These are phyloP conservation scores for Boletus patriciae DNA, from an alignment of 768 basidiomycete species.

Conservation along the genomic window DNA sequence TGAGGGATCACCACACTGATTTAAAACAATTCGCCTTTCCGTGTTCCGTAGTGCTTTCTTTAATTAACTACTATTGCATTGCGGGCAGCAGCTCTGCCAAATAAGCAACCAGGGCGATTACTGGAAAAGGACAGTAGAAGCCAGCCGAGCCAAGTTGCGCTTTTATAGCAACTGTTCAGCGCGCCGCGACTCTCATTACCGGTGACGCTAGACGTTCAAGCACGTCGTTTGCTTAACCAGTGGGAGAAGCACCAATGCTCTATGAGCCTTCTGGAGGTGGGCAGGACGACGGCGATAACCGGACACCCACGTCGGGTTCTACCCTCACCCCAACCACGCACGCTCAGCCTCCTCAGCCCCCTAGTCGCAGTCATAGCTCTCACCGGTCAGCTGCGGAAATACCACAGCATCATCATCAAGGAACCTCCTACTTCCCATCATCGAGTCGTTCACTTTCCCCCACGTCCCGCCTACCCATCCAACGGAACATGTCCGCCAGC, in stretches of 20 bases:
- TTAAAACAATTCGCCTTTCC: constrained; percentile 4
- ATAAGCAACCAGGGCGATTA: neutral
- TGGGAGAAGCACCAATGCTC: constrained; percentile 10
- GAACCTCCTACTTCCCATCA: constrained; percentile 62
- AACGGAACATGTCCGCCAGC: constrained; percentile 52
- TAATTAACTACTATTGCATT: constrained; percentile 2
- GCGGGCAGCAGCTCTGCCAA: neutral
- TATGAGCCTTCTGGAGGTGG: constrained; percentile 20
- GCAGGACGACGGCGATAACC: constrained; percentile 36
- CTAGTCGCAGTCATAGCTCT: constrained; percentile 54
- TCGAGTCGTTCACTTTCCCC: constrained; percentile 45
- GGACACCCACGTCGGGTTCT: constrained; percentile 32
- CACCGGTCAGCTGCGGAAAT: constrained; percentile 58
- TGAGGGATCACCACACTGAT: constrained; percentile 26
- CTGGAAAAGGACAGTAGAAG: neutral
- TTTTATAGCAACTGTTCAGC: constrained; percentile 1
- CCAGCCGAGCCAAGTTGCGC: neutral
- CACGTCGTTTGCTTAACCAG: neutral
- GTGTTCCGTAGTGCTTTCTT: constrained; percentile 19
- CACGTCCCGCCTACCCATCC: constrained; percentile 43
- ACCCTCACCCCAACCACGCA: constrained; percentile 46
- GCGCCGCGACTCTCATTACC: neutral
- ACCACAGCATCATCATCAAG: constrained; percentile 62
- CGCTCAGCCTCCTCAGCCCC: constrained; percentile 33
- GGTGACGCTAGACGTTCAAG: neutral